Evolutionary conservation across 1,284 basidiomycete genomes (phyloP).

Genomic region (Laetiporus sulphureus): DNA sequence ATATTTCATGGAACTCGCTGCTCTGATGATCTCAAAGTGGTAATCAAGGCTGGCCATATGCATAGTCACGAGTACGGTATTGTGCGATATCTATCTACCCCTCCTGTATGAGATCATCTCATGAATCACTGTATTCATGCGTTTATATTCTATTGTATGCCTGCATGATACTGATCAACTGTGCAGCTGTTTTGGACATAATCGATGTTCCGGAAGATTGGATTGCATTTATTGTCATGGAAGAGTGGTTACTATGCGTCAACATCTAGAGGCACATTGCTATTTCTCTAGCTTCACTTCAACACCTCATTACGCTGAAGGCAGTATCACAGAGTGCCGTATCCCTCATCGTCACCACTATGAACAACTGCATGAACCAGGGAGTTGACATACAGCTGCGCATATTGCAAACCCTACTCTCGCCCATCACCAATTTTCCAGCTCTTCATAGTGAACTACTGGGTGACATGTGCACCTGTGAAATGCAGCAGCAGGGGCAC

Average conservation of each 20-base stretch:
- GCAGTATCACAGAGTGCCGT: conserved; percentile 80
- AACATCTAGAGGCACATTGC: conserved; percentile 55
- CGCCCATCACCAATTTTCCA: conserved; percentile 82
- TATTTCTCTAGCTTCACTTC: conserved; percentile 34
- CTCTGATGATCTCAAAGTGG: conserved; percentile 42
- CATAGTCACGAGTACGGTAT: conserved; percentile 56
- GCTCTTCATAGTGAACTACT: conserved; percentile 75
- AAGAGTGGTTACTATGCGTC: conserved; percentile 66
- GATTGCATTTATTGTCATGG: conserved; percentile 68
- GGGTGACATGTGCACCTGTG: conserved; percentile 56
- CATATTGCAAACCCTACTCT: conserved; percentile 85
- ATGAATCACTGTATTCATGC: conserved; percentile 72
- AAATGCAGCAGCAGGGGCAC: conserved; percentile 4
- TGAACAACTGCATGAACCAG: conserved; percentile 81
- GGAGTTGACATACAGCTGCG: conserved; percentile 94
- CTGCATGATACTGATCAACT: conserved; percentile 32
- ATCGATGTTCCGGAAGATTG: conserved; percentile 47
- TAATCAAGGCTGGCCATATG: conserved; percentile 62
- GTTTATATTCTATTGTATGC: conserved; percentile 1
- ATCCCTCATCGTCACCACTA: conserved; percentile 72
- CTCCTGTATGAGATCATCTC: conserved; percentile 44
- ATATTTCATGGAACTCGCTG: conserved; percentile 58
- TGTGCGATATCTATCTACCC: conserved; percentile 46
- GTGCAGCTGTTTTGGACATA: conserved; percentile 54
- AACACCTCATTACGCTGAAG: conserved; percentile 83